A percentile compares a stretch with the other conserved stretches of the same genome.
Evolutionary conservation across 2,329 filamentous ascomycete genomes (phyloP).

Genomic region (Lachnellula suecica): DNA sequence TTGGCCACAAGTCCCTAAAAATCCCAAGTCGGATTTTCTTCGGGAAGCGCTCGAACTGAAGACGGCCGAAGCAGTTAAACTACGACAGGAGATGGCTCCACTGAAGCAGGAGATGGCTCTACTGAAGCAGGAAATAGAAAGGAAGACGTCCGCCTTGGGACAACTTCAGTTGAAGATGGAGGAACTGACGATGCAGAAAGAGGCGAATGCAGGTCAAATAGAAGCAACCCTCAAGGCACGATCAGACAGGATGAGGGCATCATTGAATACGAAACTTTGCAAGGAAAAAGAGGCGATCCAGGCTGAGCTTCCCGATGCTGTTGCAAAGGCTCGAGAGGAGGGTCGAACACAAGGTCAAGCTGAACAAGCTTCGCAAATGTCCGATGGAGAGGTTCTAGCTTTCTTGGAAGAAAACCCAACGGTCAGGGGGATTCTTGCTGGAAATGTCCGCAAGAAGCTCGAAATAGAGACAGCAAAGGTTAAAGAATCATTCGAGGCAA

Average conservation of each 20-base stretch:
- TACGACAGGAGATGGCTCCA: not conserved
- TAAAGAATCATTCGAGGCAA: not conserved
- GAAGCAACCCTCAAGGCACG: too few species aligned
- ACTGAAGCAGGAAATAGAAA: too few species aligned
- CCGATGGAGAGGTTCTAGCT: slow-evolving; percentile 43
- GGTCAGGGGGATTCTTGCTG: slow-evolving; percentile 55
- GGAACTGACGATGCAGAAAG: not conserved
- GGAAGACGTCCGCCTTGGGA: too few species aligned
- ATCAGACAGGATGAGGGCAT: too few species aligned
- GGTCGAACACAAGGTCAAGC: not conserved
- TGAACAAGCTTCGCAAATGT: not conserved
- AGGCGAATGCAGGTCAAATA: too few species aligned
- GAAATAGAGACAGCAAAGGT: slow-evolving; percentile 60
- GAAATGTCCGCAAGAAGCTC: slow-evolving; percentile 69
- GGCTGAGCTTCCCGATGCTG: not conserved
- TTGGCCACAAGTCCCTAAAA: too few species aligned
- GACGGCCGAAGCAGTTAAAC: not conserved
- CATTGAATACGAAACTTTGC: not conserved
- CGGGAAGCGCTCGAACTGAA: not conserved
- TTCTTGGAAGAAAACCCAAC: slow-evolving; percentile 55
- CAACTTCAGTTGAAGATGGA: not conserved
- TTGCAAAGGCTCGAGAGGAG: not conserved
- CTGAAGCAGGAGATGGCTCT: not conserved
- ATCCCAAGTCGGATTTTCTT: too few species aligned
- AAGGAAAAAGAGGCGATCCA: not conserved